A percentile compares a stretch with the other conserved stretches of the same genome.
These are phyloP conservation scores for Penicillium sp. DNA, from an alignment of 2,329 filamentous ascomycete species.

Conservation along the genomic window DNA sequence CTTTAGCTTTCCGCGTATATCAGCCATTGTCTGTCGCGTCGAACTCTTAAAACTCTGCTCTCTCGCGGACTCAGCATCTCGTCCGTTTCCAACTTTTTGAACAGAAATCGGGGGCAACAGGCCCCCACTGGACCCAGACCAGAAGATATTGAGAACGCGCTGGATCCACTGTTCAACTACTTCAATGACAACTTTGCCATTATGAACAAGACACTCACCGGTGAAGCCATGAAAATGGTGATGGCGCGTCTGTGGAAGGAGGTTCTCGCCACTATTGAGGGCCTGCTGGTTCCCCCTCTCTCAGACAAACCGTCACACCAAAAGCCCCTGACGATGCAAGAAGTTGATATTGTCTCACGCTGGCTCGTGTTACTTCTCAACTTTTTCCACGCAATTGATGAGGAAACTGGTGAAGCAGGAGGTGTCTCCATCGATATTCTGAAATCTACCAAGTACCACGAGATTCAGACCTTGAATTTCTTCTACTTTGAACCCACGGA, in stretches of 20 bases:
- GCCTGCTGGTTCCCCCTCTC: conserved; percentile 82
- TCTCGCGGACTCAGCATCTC: conserved; percentile 69
- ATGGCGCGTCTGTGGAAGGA: conserved; percentile 99
- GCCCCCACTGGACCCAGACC: conserved; percentile 57
- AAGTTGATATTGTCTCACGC: conserved; percentile 90
- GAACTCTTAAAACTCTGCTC: conserved; percentile 70
- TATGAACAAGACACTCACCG: conserved; percentile 94
- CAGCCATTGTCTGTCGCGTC: conserved; percentile 76
- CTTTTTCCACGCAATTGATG: conserved; percentile 92
- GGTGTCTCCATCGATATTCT: conserved; percentile 87
- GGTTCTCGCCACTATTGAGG: conserved; percentile 85
- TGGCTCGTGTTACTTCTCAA: conserved; percentile 88
- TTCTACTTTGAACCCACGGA: conserved; percentile 96
- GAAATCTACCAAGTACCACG: conserved; percentile 97
- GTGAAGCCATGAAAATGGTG: conserved; percentile 94
- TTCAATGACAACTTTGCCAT: conserved; percentile 99
- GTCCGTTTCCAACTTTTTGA: conserved; percentile 66
- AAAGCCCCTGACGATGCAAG: conserved; percentile 74
- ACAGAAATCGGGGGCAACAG: conserved; percentile 46
- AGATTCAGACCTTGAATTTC: conserved; percentile 92
- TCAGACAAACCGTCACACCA: conserved; percentile 92
- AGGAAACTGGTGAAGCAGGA: conserved; percentile 73
- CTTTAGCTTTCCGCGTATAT: conserved; percentile 83
- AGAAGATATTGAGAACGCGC: conserved; percentile 70
- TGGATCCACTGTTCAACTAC: conserved; percentile 83